Evolutionary conservation across 73 alveolate species (phyloP).

Genomic region (Tetrahymena elliotti): DNA sequence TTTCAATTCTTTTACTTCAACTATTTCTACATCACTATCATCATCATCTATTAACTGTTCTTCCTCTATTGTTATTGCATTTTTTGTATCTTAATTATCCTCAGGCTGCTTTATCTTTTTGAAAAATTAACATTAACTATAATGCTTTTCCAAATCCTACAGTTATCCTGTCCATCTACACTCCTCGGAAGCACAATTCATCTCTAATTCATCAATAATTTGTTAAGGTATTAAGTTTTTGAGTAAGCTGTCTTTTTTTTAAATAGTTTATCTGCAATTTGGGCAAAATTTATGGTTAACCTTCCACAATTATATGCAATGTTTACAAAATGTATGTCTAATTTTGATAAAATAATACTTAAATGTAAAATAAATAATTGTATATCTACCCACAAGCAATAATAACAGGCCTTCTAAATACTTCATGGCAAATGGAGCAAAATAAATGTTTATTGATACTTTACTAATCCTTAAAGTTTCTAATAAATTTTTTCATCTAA

Average conservation of each 20-base stretch:
- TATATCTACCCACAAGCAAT: background rate
- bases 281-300: background rate
- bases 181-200: background rate
- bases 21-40: background rate
- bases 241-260: background rate
- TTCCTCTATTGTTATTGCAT: background rate
- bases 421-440: background rate
- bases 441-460: background rate
- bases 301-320: background rate
- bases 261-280: background rate
- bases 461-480: background rate
- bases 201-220: background rate
- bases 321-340: background rate
- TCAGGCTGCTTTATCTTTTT: background rate
- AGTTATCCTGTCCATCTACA: background rate
- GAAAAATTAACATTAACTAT: background rate
- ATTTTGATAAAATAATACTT: background rate
- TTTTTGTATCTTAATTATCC: background rate
- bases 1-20: background rate
- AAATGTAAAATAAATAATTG: background rate
- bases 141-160: background rate
- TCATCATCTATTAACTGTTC: background rate
- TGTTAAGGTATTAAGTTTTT: background rate
- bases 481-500: background rate
- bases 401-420: background rate